Evolutionary conservation across 2,329 filamentous ascomycete genomes (phyloP).

Genomic region (Ophiostoma angusticollis): DNA sequence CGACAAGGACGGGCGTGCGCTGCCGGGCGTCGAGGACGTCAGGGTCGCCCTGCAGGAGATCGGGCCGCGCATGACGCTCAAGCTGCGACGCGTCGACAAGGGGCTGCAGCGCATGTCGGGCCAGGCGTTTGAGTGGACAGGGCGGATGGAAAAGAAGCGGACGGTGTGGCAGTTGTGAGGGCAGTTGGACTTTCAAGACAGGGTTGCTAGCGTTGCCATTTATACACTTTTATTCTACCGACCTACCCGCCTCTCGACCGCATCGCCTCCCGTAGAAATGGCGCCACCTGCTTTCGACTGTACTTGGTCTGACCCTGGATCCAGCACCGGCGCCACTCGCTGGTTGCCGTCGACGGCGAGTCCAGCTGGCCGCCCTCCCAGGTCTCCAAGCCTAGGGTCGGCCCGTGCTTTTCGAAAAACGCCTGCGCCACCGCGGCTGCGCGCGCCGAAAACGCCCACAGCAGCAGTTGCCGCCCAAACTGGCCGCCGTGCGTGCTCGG

Average conservation of each 20-base stretch:
- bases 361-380: constrained; percentile 40
- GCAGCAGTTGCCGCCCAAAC: constrained; percentile 54
- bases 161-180: constrained; percentile 93
- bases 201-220: no score
- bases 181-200: no score
- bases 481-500: constrained; percentile 32
- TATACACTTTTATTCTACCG: no score
- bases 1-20: constrained; percentile 65
- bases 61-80: constrained; percentile 61
- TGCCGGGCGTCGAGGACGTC: constrained; percentile 76
- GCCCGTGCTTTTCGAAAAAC: constrained; percentile 36
- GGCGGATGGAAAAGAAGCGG: constrained; percentile 83
- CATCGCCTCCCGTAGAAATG: constrained; percentile 48
- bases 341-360: constrained; percentile 14
- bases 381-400: constrained; percentile 40
- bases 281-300: constrained; percentile 57
- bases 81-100: constrained; percentile 81
- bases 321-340: constrained; percentile 49
- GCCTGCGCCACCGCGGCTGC: constrained; percentile 36
- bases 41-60: constrained; percentile 82
- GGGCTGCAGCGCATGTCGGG: constrained; percentile 57
- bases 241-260: no score
- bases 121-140: constrained; percentile 87
- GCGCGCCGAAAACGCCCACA: constrained; percentile 45
- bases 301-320: constrained; percentile 47